Evolutionary conservation across 306 rosid species (phyloP).

Genomic region (Mimosa bimucronata): DNA sequence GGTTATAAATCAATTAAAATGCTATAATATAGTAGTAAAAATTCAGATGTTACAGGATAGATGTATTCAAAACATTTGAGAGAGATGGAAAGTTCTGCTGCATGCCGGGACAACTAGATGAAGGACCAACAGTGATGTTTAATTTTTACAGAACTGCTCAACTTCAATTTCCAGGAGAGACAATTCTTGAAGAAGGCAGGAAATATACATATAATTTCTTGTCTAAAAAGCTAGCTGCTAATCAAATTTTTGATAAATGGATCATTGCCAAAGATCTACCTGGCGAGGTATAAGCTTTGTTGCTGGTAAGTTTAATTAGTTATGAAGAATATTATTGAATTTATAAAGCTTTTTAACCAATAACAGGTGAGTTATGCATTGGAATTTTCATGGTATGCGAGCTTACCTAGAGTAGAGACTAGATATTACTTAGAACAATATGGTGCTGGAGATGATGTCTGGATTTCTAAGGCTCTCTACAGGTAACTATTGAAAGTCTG

Average conservation of each 20-base stretch:
- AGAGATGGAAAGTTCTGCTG: neutral
- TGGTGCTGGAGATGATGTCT: constrained; percentile 61
- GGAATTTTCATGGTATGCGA: constrained; percentile 62
- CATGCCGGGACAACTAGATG: neutral
- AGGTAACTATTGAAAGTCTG: constrained; percentile 36
- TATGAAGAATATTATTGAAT: no score
- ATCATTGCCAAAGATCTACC: neutral
- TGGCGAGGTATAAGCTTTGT: neutral
- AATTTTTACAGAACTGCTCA: neutral
- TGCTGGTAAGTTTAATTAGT: no score
- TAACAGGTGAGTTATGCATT: constrained; percentile 58
- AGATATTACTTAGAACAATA: constrained; percentile 60
- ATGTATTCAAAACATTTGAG: neutral
- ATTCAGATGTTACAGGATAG: no score
- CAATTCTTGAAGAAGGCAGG: neutral
- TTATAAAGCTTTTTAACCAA: neutral
- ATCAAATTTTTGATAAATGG: neutral
- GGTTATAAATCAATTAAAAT: no score
- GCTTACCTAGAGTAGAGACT: constrained; percentile 67
- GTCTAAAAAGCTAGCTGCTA: neutral
- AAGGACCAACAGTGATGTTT: neutral
- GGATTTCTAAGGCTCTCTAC: constrained; percentile 71
- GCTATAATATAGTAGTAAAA: no score
- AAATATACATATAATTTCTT: neutral
- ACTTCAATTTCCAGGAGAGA: neutral